Conservation (phyloP, 2,329 filamentous ascomycete genomes). For the Talaromyces sp. region DNA sequence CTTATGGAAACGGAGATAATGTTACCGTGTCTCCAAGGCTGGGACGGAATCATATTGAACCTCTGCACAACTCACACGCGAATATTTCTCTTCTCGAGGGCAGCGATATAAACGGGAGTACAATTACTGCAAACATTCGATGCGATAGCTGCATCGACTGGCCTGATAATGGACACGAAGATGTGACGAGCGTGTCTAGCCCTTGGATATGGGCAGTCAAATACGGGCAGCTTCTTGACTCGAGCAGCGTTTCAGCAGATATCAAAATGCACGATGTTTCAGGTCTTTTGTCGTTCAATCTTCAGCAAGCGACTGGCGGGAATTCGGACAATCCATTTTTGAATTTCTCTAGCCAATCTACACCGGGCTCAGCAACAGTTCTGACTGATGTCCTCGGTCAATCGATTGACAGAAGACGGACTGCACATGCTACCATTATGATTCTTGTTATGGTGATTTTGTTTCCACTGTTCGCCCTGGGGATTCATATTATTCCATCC, state of each 20-base stretch:
- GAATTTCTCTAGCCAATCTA: conserved; percentile 6
- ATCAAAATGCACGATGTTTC: conserved; percentile 21
- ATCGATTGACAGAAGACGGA: conserved; percentile 14
- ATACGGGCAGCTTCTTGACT: conserved; percentile 18
- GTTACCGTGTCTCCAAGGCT: conserved; percentile 57
- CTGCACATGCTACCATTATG: conserved; percentile 36
- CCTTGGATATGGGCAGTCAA: conserved; percentile 27
- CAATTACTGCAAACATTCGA: conserved; percentile 57
- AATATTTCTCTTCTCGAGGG: conserved; percentile 53
- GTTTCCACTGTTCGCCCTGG: conserved; percentile 28
- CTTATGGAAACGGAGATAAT: conserved; percentile 53
- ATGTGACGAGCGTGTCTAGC: conserved; percentile 16
- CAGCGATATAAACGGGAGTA: conserved; percentile 49
- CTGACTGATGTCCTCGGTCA: background rate
- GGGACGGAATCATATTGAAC: conserved; percentile 46
- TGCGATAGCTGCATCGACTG: conserved; percentile 27
- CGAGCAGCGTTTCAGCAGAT: conserved; percentile 13
- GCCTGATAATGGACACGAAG: conserved; percentile 12
- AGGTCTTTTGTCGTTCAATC: conserved; percentile 18
- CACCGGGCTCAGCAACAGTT: background rate
- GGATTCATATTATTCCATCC: conserved; percentile 31
- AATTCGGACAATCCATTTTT: conserved; percentile 20
- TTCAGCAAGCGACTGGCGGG: conserved; percentile 19
- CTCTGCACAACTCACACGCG: conserved; percentile 41
- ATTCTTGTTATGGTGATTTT: conserved; percentile 37